Conservation (phyloP, 352 stramenopile species). For the Pythium brassicae region DNA sequence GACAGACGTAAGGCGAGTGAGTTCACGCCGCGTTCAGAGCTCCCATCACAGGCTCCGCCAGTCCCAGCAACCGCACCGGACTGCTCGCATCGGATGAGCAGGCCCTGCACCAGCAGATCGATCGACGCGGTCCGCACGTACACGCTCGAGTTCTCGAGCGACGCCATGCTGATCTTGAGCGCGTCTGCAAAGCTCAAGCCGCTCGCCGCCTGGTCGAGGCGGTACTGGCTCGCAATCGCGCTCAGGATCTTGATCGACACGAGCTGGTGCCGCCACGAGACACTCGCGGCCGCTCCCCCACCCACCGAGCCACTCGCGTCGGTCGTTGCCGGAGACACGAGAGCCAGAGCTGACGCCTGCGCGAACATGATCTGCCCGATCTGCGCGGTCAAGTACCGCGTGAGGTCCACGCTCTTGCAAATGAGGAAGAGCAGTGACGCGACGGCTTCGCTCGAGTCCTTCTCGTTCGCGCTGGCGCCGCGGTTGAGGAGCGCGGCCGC, state of each 20-base stretch:
- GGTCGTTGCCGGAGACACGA: constrained; percentile 18
- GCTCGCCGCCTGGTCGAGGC: constrained; percentile 51
- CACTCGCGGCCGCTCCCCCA: neutral
- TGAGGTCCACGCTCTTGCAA: constrained; percentile 76
- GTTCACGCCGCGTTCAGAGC: neutral
- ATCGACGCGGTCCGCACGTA: constrained; percentile 69
- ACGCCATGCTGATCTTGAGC: constrained; percentile 56
- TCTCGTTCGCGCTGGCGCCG: constrained; percentile 67
- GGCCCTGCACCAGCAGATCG: constrained; percentile 64
- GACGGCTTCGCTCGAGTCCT: constrained; percentile 73
- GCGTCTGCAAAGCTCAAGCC: constrained; percentile 52
- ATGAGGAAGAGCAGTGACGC: constrained; percentile 74
- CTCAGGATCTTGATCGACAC: constrained; percentile 78
- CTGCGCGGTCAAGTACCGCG: constrained; percentile 44
- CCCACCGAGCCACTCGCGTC: constrained; percentile 2
- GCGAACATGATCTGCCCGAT: constrained; percentile 42
- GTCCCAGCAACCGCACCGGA: constrained; percentile 12
- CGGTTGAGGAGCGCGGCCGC: constrained; percentile 36
- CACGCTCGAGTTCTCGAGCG: constrained; percentile 71
- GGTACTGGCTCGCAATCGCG: constrained; percentile 74
- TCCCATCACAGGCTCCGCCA: neutral
- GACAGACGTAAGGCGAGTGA: too few relatives aligned
- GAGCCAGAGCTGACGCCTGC: constrained; percentile 1
- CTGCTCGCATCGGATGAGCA: constrained; percentile 71
- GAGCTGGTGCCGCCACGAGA: constrained; percentile 67